phyloP scores from a whole-genome alignment of 2,329 filamentous ascomycete genomes.

The Pleochaeta shiraiana region DNA sequence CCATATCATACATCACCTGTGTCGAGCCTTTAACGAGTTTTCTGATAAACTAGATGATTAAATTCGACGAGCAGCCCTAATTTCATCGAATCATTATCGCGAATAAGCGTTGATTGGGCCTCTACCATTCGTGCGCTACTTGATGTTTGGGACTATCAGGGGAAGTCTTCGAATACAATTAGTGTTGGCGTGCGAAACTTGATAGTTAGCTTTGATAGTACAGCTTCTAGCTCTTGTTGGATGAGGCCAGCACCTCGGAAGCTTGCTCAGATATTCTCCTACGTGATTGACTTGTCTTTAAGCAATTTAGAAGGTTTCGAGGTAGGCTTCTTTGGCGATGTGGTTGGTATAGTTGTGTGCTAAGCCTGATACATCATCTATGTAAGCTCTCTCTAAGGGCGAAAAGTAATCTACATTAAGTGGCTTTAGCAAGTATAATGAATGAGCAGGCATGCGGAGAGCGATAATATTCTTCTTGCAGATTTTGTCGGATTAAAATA shows the following conservation, averaged over 20 bases:
- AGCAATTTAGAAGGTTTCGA: neutral
- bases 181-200: neutral
- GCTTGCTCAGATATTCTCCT: neutral
- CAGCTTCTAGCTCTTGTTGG: too few relatives aligned
- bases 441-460: neutral
- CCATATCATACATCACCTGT: too few relatives aligned
- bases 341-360: neutral
- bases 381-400: neutral
- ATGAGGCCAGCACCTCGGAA: too few relatives aligned
- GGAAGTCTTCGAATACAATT: neutral
- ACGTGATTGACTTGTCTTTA: neutral
- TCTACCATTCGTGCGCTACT: neutral
- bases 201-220: neutral
- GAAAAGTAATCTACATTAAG: neutral
- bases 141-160: neutral
- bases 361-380: neutral
- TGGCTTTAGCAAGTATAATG: neutral
- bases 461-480: neutral
- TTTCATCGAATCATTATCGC: neutral
- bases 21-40: too few relatives aligned
- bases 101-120: neutral
- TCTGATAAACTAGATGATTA: too few relatives aligned
- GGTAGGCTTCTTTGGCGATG: neutral
- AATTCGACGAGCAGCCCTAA: neutral
- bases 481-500: neutral